Base-by-base conservation (phyloP, 352 stramenopile genomes). In the Pythium myriotylum region DNA sequence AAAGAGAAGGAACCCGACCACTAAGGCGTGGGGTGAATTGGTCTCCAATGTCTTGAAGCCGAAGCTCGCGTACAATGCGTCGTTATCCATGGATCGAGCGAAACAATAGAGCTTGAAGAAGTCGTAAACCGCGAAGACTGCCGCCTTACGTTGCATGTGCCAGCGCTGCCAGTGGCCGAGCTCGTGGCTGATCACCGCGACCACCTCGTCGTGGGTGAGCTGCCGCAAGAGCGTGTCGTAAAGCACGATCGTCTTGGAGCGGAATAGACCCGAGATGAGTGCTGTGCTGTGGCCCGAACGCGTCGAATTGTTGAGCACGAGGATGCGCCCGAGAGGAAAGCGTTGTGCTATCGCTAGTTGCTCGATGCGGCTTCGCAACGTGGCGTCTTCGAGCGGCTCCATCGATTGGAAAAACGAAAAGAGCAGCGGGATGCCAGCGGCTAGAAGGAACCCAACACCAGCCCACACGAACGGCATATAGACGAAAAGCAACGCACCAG, bases 331-430 rank as follows among this genome's bases (percentile, higher is more conserved):
- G 47, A 99, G 74, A 26, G 97, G 96, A 66, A 98, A 99, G 9
- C 84, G 54, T 20, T 99, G 87, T 19, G 63, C 66, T 23, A 77
- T 73, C 2, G 96, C 96, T 19, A 99, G 70, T 19, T 78, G 76
- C 59, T 98, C 96, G 68, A 99, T 99, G 29, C 76, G 76, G 19
- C 65, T 82, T 39, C 97, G 95, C 41, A 99, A 76, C 20, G 79
- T 68, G 13, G 95, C 94, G 24, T 95, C 80, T 45, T 83, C 70
- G 6, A 97, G 67, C 51, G 85, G 76, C 53, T 72, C 91, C 58
- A 94, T 97, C 69, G 96, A 99, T 77, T 99, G 98, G 62, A 99
- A 99, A 9, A 99, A 70, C 26, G 96, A 95, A 87, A 98, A 97
- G 68, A 99, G 98, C 13, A 97, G 62, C 26, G 50, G 50, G 1